Percentiles rank a stretch among this genome's conserved stretches.
phyloP scores from a whole-genome alignment of 768 basidiomycete genomes.

The Lactifluus piperatus region DNA sequence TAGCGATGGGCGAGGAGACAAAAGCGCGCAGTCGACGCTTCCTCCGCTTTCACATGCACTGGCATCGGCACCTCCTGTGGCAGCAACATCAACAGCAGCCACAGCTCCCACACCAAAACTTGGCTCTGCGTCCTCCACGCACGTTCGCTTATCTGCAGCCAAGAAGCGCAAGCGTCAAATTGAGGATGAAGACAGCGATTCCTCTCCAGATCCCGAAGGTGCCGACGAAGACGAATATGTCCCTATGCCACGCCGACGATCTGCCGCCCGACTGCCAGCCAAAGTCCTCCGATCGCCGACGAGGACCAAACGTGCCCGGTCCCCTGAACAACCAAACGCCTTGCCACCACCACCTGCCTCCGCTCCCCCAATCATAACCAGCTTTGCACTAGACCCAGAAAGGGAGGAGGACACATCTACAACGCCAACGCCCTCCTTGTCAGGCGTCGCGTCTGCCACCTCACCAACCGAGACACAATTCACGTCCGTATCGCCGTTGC shows the following conservation, averaged over 20 bases:
- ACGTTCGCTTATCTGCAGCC: neutral
- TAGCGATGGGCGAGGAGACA: constrained; percentile 21
- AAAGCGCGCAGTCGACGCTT: constrained; percentile 12
- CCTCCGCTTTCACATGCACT: neutral
- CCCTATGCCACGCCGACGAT: neutral
- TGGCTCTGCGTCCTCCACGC: neutral
- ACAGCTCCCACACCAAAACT: neutral
- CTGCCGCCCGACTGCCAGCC: neutral
- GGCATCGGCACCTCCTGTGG: neutral
- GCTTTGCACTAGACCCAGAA: neutral
- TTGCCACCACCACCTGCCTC: neutral
- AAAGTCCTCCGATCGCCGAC: neutral
- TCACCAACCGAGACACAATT: neutral
- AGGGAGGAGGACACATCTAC: neutral
- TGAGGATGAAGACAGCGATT: neutral
- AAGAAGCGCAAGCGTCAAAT: constrained; percentile 7
- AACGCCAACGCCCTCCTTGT: constrained; percentile 9
- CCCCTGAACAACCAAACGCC: neutral
- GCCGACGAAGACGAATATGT: neutral
- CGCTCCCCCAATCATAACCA: neutral
- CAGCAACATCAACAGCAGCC: neutral
- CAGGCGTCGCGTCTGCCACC: neutral
- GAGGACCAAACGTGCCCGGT: neutral
- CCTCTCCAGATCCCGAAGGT: neutral
- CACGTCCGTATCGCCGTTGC: neutral